Evolutionary conservation across 805 yeast genomes (phyloP), one percentile per base, ranked within the genome.

Genomic region (Peterozyma xylosa): DNA sequence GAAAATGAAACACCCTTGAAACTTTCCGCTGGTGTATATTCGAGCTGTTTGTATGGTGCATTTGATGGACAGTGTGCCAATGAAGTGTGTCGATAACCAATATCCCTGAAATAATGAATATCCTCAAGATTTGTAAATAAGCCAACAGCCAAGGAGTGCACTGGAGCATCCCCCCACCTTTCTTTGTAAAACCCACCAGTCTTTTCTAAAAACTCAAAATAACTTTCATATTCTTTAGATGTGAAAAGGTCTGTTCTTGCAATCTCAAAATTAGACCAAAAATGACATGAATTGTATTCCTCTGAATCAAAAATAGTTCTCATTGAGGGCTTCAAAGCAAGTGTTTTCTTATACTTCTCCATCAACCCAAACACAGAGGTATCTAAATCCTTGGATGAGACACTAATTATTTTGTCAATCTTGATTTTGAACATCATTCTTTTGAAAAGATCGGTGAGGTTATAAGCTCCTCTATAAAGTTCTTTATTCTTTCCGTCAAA

Each of bases 101-200:
- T 82, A 56, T 91, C 97, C 49, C 96, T 68, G 64, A 91, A 91
- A 63, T 89, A 91, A 63, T 91, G 97, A 9, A 91, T 67, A 45
- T 90, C 86, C 2, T 74, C 66, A 2, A 80, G 60, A 46, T 83
- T 71, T 36, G 90, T 65, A 53, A 85, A 69, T 74, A 93, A 70
- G 0, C 88, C 91, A 5, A 85, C 76, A 0, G 95, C 98, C 17
- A 93, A 62, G 0, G 96, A 82, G 59, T 89, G 97, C 4, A 91
- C 80, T 0, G 97, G 96, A 0, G 97, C 96, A 69, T 91, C 98
- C 2, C 98, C 98, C 98, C 98, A 91, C 55, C 99, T 68, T 60
- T 93, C 96, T 43, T 75, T 73, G 72, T 80, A 89, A 57, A 91
- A 90, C 0, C 98, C 97, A 10, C 90, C 87, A 3, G 79, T 66